These are phyloP conservation scores for Phytophthora pisi DNA, from an alignment of 352 stramenopile species.

Conservation along the genomic window DNA sequence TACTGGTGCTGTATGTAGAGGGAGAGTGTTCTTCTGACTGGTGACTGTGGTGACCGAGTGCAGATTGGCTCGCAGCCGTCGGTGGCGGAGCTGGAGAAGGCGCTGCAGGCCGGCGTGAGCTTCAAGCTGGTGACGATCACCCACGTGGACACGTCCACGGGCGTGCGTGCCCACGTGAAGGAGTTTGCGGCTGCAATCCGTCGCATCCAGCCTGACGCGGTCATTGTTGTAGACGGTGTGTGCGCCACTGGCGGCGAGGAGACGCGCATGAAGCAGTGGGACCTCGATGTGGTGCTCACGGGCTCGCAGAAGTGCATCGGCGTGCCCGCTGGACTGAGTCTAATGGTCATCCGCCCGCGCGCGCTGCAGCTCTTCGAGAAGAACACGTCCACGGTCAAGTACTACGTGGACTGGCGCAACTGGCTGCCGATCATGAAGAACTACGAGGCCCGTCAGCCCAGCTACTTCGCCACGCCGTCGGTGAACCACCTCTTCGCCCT, in stretches of 20 bases:
- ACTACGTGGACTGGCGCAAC: conserved; percentile 83
- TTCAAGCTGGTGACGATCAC: conserved; percentile 83
- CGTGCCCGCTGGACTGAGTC: conserved; percentile 68
- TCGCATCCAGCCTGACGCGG: conserved; percentile 59
- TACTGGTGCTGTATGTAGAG: not conserved
- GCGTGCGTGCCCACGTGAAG: conserved; percentile 67
- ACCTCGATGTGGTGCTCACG: conserved; percentile 80
- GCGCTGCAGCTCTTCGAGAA: conserved; percentile 70
- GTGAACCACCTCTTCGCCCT: conserved; percentile 83
- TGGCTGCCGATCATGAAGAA: conserved; percentile 88
- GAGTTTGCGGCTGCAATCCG: conserved; percentile 61
- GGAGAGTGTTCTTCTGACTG: not conserved
- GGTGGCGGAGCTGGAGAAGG: conserved; percentile 51
- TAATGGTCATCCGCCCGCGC: conserved; percentile 72
- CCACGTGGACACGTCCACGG: conserved; percentile 81
- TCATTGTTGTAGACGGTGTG: conserved; percentile 76
- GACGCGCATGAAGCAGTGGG: conserved; percentile 83
- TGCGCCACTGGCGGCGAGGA: conserved; percentile 74
- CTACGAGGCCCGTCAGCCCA: conserved; percentile 76
- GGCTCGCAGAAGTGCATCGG: conserved; percentile 82
- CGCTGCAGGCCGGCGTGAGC: conserved; percentile 38
- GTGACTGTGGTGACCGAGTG: not conserved
- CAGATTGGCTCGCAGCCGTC: conserved; percentile 64
- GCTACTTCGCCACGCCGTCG: conserved; percentile 79
- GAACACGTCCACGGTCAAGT: conserved; percentile 58